Evolutionary conservation across 2,329 filamentous ascomycete species (phyloP).

Genomic region (Aspergillus neoniger): DNA sequence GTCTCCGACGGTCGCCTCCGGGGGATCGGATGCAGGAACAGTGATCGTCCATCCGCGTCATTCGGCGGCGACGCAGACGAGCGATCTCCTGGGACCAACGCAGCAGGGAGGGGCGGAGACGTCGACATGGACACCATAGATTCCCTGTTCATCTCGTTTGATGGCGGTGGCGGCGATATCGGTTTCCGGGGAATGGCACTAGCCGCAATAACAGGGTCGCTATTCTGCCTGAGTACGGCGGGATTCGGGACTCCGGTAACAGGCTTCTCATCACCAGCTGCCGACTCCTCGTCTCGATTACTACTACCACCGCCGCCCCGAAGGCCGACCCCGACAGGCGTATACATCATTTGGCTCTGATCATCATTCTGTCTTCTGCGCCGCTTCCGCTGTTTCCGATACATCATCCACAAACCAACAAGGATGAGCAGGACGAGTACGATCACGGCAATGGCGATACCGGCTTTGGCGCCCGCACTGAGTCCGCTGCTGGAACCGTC

Average conservation of each 20-base stretch:
- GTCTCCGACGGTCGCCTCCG: constrained; percentile 15
- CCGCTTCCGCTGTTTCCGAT: constrained; percentile 13
- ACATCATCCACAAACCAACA: constrained; percentile 20
- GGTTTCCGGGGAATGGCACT: constrained; percentile 19
- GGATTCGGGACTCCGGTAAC: too few relatives aligned
- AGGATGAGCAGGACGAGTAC: constrained; percentile 34
- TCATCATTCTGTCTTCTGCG: constrained; percentile 5
- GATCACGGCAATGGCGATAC: constrained; percentile 43
- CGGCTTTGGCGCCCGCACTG: constrained; percentile 31
- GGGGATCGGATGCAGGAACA: constrained; percentile 17
- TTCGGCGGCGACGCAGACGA: constrained; percentile 7
- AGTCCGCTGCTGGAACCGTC: constrained; percentile 18
- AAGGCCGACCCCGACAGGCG: background rate
- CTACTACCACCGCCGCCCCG: too few relatives aligned
- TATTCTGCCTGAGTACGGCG: background rate
- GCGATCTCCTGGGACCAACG: constrained; percentile 14
- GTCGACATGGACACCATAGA: constrained; percentile 5
- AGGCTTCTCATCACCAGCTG: background rate
- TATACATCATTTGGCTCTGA: background rate
- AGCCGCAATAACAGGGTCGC: background rate
- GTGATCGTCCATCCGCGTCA: constrained; percentile 6
- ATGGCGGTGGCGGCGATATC: constrained; percentile 10
- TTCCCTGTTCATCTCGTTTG: background rate
- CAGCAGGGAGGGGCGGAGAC: constrained; percentile 10
- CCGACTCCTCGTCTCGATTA: background rate